phyloP scores from a whole-genome alignment of 2,329 filamentous ascomycete species.

The Penicillium olsonii region DNA sequence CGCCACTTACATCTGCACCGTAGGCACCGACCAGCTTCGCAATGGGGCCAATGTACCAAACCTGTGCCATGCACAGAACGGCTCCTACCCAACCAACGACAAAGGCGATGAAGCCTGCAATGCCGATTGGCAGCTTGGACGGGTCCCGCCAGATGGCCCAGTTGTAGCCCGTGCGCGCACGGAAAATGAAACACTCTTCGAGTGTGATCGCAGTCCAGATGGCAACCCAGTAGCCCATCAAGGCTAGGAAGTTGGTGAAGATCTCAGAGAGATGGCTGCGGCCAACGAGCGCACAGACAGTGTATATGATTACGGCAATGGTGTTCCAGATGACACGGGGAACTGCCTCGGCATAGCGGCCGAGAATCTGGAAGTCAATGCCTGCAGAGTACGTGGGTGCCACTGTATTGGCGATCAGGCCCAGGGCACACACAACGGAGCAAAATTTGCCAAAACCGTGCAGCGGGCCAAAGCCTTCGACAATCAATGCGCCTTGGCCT shows the following conservation, averaged over 20 bases:
- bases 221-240: conserved; percentile 71
- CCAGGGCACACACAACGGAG: conserved; percentile 64
- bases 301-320: conserved; percentile 62
- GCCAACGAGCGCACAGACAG: conserved; percentile 65
- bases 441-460: conserved; percentile 68
- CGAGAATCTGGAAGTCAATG: conserved; percentile 69
- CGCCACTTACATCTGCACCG: conserved; percentile 56
- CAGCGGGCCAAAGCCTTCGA: conserved; percentile 61
- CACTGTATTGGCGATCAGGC: conserved; percentile 66
- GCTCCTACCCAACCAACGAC: conserved; percentile 66
- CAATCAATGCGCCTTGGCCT: conserved; percentile 65
- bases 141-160: conserved; percentile 64
- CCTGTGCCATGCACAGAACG: conserved; percentile 68
- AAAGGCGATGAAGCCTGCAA: conserved; percentile 63
- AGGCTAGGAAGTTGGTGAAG: conserved; percentile 68
- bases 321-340: conserved; percentile 68
- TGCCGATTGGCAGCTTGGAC: conserved; percentile 61
- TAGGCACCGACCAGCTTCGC: conserved; percentile 59
- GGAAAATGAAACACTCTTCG: conserved; percentile 64
- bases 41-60: conserved; percentile 68
- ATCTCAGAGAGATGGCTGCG: conserved; percentile 62
- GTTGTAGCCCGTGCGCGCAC: conserved; percentile 54
- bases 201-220: conserved; percentile 64
- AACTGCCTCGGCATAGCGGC: conserved; percentile 57
- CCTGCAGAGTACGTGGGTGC: conserved; percentile 65